phyloP scores from a whole-genome alignment of 2,329 filamentous ascomycete species.

The Aspergillus floridensis region DNA sequence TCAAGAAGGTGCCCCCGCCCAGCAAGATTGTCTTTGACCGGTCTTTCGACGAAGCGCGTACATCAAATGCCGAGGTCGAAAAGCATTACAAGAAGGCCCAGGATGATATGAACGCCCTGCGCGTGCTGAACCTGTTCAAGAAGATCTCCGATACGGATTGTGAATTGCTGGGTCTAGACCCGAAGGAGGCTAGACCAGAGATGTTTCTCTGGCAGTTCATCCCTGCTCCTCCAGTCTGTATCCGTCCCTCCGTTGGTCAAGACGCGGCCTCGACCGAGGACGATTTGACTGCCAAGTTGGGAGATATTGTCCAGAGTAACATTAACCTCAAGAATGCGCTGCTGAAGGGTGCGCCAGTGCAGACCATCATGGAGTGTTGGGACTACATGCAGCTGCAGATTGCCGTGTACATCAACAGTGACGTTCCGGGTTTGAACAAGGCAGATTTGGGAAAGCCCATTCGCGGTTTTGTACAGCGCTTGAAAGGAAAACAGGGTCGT shows the following conservation, averaged over 20 bases:
- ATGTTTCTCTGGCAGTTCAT: constrained; percentile 98
- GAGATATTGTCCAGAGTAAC: constrained; percentile 92
- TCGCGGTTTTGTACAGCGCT: constrained; percentile 86
- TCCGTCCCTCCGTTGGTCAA: constrained; percentile 89
- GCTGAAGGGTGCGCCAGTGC: constrained; percentile 76
- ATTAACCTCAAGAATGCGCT: constrained; percentile 80
- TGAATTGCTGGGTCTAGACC: constrained; percentile 84
- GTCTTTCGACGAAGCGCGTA: constrained; percentile 77
- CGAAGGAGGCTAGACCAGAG: constrained; percentile 81
- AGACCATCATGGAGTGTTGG: constrained; percentile 97
- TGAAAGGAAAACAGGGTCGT: constrained; percentile 96
- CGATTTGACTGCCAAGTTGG: constrained; percentile 93
- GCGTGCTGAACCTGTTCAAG: constrained; percentile 88
- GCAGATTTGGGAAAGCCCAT: constrained; percentile 83
- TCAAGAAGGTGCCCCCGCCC: constrained; percentile 76
- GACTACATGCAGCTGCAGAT: constrained; percentile 94
- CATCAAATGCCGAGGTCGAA: constrained; percentile 76
- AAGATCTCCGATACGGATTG: constrained; percentile 81
- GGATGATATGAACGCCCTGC: constrained; percentile 88
- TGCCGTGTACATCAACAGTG: constrained; percentile 97
- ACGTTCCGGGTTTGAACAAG: constrained; percentile 88
- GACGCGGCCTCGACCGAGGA: constrained; percentile 93
- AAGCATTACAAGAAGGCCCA: constrained; percentile 89
- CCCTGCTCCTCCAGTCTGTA: constrained; percentile 89
- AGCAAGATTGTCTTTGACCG: constrained; percentile 82